Evolutionary conservation across 2,329 filamentous ascomycete genomes (phyloP).

Genomic region (Botrytis elliptica): DNA sequence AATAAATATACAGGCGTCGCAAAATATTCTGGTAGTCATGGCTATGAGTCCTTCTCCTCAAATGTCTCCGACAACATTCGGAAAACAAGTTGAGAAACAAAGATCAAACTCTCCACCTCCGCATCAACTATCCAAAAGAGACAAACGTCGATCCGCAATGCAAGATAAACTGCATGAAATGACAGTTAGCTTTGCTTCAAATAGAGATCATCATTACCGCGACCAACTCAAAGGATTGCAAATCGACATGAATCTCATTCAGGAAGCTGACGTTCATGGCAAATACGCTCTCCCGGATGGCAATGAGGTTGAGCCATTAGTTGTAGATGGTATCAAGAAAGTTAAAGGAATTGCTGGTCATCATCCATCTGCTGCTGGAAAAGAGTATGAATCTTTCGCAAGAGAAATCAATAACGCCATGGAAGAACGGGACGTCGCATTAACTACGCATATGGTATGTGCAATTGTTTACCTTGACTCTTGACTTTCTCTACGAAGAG

Average conservation of each 20-base stretch:
- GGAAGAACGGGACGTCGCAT: conserved; percentile 79
- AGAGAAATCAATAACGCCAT: conserved; percentile 84
- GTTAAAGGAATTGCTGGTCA: conserved; percentile 43
- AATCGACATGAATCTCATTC: conserved; percentile 81
- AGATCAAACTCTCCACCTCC: conserved; percentile 38
- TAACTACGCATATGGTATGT: conserved; percentile 77
- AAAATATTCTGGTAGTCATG: conserved; percentile 22
- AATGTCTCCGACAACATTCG: conserved; percentile 34
- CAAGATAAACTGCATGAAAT: conserved; percentile 76
- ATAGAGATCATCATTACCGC: conserved; percentile 80
- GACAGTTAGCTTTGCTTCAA: conserved; percentile 73
- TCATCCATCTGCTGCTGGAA: conserved; percentile 63
- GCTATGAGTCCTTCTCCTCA: conserved; percentile 38
- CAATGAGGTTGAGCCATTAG: conserved; percentile 42
- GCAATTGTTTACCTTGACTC: background rate
- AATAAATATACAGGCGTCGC: background rate
- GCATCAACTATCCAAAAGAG: conserved; percentile 67
- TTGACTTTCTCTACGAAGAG: background rate
- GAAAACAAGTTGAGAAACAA: conserved; percentile 33
- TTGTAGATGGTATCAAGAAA: conserved; percentile 37
- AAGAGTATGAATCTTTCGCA: conserved; percentile 80
- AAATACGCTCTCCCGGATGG: conserved; percentile 63
- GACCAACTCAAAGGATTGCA: conserved; percentile 91
- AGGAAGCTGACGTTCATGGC: conserved; percentile 78
- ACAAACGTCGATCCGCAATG: conserved; percentile 82